These are phyloP conservation scores for Orbilia oligospora DNA, from an alignment of 2,329 filamentous ascomycete species.

Conservation along the genomic window DNA sequence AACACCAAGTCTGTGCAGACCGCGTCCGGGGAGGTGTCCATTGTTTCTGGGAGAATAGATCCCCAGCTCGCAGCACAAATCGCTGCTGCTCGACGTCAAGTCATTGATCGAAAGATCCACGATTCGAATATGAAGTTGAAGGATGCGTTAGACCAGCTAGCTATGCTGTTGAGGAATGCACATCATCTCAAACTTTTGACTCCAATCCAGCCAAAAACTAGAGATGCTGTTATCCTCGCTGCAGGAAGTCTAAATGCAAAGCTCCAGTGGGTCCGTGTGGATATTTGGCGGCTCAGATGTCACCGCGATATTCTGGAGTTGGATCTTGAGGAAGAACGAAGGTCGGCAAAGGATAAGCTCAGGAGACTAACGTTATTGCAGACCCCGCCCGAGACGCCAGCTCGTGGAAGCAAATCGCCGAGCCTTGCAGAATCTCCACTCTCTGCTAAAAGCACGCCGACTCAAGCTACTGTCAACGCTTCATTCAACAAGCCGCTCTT, in stretches of 20 bases:
- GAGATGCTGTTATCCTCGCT: slow-evolving; percentile 86
- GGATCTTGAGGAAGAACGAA: slow-evolving; percentile 84
- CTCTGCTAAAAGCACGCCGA: slow-evolving; percentile 58
- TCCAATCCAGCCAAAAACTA: slow-evolving; percentile 89
- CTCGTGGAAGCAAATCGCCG: slow-evolving; percentile 52
- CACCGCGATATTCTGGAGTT: slow-evolving; percentile 88
- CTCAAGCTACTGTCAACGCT: slow-evolving; percentile 48
- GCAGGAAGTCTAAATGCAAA: slow-evolving; percentile 88
- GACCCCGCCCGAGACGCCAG: slow-evolving; percentile 48
- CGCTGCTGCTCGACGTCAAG: slow-evolving; percentile 81
- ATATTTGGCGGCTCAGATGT: slow-evolving; percentile 92
- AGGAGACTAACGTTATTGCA: slow-evolving; percentile 59
- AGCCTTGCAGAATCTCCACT: slow-evolving; percentile 48
- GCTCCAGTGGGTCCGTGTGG: slow-evolving; percentile 92
- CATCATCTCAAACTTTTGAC: slow-evolving; percentile 90
- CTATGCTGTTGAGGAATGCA: slow-evolving; percentile 86
- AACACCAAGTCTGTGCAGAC: slow-evolving; percentile 74
- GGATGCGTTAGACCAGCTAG: slow-evolving; percentile 81
- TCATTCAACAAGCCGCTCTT: slow-evolving; percentile 52
- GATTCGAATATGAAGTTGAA: slow-evolving; percentile 86
- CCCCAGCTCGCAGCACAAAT: slow-evolving; percentile 89
- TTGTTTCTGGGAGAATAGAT: slow-evolving; percentile 81
- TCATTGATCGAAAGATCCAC: slow-evolving; percentile 85
- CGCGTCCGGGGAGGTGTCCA: slow-evolving; percentile 79
- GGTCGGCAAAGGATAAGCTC: slow-evolving; percentile 62